Percentiles rank a stretch among this genome's conserved stretches.
phyloP scores from a whole-genome alignment of 352 stramenopile genomes.

The Bremia lactucae region DNA sequence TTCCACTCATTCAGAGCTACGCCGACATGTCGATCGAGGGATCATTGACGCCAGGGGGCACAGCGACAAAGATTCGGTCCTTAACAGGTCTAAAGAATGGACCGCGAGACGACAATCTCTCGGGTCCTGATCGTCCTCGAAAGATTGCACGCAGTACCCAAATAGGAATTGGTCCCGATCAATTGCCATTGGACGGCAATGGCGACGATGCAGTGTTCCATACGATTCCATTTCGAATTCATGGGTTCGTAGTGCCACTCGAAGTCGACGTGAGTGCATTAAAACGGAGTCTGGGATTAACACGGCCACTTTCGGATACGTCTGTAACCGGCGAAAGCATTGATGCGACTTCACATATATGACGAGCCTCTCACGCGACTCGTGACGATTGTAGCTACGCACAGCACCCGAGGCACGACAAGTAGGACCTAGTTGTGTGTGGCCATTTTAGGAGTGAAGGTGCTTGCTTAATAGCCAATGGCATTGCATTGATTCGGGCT shows the following conservation, averaged over 20 bases:
- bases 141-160: conserved; percentile 30
- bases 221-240: conserved; percentile 61
- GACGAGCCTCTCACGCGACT: conserved; percentile 10
- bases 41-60: conserved; percentile 13
- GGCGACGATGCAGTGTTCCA: conserved; percentile 39
- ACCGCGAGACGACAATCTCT: conserved; percentile 15
- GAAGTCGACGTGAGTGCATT: conserved; percentile 58
- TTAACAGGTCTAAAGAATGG: conserved; percentile 20
- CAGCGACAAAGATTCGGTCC: conserved; percentile 2
- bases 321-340: conserved; percentile 8
- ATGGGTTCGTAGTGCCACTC: conserved; percentile 56
- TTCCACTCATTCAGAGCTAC: conserved; percentile 39
- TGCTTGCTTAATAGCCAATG: no score
- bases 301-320: conserved; percentile 9
- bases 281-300: conserved; percentile 35
- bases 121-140: conserved; percentile 27
- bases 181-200: conserved; percentile 18
- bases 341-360: conserved; percentile 21
- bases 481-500: no score
- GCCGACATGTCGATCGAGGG: conserved; percentile 28
- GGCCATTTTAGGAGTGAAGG: no score
- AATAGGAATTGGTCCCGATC: conserved; percentile 6
- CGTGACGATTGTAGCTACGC: conserved; percentile 1
- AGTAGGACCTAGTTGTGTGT: conserved; percentile 3
- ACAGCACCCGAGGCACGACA: no score